These are phyloP conservation scores for Saturnispora sanitii DNA, from an alignment of 805 yeast species.

Conservation along the genomic window DNA sequence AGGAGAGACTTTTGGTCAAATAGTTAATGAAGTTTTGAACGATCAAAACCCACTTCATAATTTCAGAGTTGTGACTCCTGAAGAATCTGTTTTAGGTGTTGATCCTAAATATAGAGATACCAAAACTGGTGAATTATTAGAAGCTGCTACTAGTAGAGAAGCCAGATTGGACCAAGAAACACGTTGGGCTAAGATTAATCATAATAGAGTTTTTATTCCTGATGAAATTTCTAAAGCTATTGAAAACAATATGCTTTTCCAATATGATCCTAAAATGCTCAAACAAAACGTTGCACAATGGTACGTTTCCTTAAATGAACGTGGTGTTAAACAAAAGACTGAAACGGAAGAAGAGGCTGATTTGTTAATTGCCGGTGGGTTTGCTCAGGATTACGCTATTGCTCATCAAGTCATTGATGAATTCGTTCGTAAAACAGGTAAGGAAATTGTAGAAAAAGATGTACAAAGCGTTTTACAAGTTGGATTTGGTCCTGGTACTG, in stretches of 20 bases:
- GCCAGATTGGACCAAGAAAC: conserved; percentile 54
- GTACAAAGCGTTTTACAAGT: conserved; percentile 56
- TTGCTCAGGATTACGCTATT: conserved; percentile 73
- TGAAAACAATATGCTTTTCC: conserved; percentile 49
- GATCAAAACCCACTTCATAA: conserved; percentile 26
- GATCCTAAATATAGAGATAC: conserved; percentile 26
- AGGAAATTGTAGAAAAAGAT: conserved; percentile 45
- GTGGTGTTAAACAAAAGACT: conserved; percentile 38
- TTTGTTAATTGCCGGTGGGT: conserved; percentile 69
- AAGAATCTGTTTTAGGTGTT: conserved; percentile 26
- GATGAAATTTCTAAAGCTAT: conserved; percentile 46
- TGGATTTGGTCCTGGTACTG: conserved; percentile 89
- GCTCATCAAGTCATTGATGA: conserved; percentile 58
- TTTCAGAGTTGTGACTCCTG: conserved; percentile 29
- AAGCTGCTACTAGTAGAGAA: conserved; percentile 37
- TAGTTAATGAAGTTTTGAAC: conserved; percentile 30
- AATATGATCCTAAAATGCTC: conserved; percentile 53
- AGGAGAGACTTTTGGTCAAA: conserved; percentile 35
- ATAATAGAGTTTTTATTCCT: conserved; percentile 48
- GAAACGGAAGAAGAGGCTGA: conserved; percentile 50
- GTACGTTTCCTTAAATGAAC: conserved; percentile 34
- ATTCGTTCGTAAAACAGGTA: conserved; percentile 45
- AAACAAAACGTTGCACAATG: conserved; percentile 43
- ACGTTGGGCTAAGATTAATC: conserved; percentile 42
- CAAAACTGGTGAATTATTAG: conserved; percentile 23